A percentile compares a stretch with the other conserved stretches of the same genome.
Conservation (phyloP, 306 rosid genomes). For the Medicago arabica region DNA sequence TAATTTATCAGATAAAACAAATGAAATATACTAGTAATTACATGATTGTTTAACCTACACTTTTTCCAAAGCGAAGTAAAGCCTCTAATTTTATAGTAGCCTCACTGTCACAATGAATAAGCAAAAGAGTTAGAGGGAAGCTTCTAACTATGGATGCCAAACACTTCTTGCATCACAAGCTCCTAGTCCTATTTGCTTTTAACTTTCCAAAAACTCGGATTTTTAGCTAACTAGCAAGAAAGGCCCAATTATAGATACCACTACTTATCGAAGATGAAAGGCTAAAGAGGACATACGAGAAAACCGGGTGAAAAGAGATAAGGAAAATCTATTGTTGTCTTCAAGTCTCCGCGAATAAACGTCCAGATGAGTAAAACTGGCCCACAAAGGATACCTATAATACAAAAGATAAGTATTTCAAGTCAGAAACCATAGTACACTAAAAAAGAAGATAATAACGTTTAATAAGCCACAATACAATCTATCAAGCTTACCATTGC, state of each 20-base stretch:
- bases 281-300: constrained; percentile 56
- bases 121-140: constrained; percentile 4
- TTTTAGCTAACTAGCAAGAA: constrained; percentile 3
- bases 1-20: neutral
- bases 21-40: neutral
- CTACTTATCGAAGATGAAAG: constrained; percentile 29
- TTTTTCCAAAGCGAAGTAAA: neutral
- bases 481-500: constrained; percentile 70
- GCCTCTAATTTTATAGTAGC: constrained; percentile 5
- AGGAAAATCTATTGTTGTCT: constrained; percentile 68
- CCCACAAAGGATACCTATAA: constrained; percentile 75
- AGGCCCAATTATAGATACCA: constrained; percentile 11
- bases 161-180: neutral
- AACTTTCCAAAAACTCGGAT: constrained; percentile 2
- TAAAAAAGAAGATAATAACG: constrained; percentile 3
- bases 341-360: constrained; percentile 77
- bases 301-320: constrained; percentile 84
- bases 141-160: neutral
- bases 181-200: neutral
- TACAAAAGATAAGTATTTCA: constrained; percentile 20
- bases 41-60: neutral
- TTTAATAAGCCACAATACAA: constrained; percentile 33
- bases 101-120: neutral
- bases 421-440: constrained; percentile 16
- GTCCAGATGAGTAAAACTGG: constrained; percentile 85